Evolutionary conservation across 495 filamentous ascomycete species (phyloP), one percentile per base, ranked within the genome.

Genomic region (Hypoxylon lienhwacheense): DNA sequence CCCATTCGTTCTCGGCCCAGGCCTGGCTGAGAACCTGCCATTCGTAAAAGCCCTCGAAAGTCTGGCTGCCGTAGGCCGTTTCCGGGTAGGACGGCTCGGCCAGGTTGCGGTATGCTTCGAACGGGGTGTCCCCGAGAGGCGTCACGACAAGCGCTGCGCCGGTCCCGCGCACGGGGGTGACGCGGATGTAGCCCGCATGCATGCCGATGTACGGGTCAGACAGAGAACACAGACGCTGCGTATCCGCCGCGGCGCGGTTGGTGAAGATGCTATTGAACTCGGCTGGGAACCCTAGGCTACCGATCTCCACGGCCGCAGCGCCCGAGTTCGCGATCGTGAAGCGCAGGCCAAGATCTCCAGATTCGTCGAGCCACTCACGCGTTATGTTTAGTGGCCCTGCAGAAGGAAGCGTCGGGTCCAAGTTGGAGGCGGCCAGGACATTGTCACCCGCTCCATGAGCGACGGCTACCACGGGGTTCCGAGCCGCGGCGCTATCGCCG

Each of bases 181-280:
- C 71, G 49, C 72, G 77, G 32, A 79, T 62, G 53, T 78, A 78
- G 5, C 78, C 78, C 0, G 73, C 78, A 42, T 77, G 67, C 57
- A 80, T 67, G 11, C 77, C 78, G 35, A 81, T 71, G 46, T 77
- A 79, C 2, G 78, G 78, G 43, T 81, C 78, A 0, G 70, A 61
- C 6, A 79, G 64, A 0, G 68, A 74, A 59, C 75, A 79, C 20
- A 69, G 61, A 0, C 55, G 59, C 32, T 71, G 67, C 19, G 70
- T 76, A 4, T 76, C 68, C 7, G 53, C 63, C 0, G 74, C 70
- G 1, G 66, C 63, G 7, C 76, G 70, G 34, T 70, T 71, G n/a
- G 72, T 77, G 57, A 82, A 82, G 48, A 81, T 79, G 59, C 73
- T 82, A 61, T 81, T 81, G 67, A 79, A 77, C 59, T 78, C 75